These are phyloP conservation scores for Strobilomyces echinocephalus DNA, from an alignment of 768 basidiomycete genomes.

Conservation along the genomic window DNA sequence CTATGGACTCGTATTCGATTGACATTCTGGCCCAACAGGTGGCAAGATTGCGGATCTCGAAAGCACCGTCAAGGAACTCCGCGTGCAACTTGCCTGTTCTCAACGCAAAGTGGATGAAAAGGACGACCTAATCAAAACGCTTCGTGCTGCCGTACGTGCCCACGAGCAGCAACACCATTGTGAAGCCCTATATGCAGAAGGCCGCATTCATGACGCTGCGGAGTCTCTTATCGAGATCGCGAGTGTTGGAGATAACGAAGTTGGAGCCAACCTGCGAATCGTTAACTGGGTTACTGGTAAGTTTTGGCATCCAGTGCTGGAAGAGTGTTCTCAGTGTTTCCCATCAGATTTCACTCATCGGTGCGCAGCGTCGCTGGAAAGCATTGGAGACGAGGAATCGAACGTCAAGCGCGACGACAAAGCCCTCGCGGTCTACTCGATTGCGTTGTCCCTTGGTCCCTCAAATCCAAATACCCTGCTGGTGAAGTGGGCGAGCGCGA, in stretches of 20 bases:
- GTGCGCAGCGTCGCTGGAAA: background rate
- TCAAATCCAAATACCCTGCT: background rate
- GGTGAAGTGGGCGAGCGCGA: slow-evolving; percentile 1
- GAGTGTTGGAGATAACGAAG: background rate
- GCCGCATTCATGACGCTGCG: slow-evolving; percentile 2
- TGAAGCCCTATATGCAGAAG: slow-evolving; percentile 3
- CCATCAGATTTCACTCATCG: background rate
- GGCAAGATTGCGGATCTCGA: background rate
- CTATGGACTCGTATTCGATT: background rate
- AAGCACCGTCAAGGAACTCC: background rate
- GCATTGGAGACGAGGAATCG: background rate
- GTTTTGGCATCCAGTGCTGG: background rate
- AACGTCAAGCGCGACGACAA: background rate
- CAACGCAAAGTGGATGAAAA: background rate
- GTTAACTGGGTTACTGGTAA: slow-evolving; percentile 3
- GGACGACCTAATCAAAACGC: background rate
- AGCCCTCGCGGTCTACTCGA: background rate
- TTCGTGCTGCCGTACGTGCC: background rate
- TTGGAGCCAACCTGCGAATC: background rate
- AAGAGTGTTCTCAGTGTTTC: background rate
- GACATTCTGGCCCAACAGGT: background rate
- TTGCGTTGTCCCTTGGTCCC: background rate
- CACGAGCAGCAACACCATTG: slow-evolving; percentile 1
- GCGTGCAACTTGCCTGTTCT: background rate
- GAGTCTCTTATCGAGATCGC: background rate